Evolutionary conservation across 1,139 yeast genomes (phyloP).

Genomic region (Geotrichum restrictum): DNA sequence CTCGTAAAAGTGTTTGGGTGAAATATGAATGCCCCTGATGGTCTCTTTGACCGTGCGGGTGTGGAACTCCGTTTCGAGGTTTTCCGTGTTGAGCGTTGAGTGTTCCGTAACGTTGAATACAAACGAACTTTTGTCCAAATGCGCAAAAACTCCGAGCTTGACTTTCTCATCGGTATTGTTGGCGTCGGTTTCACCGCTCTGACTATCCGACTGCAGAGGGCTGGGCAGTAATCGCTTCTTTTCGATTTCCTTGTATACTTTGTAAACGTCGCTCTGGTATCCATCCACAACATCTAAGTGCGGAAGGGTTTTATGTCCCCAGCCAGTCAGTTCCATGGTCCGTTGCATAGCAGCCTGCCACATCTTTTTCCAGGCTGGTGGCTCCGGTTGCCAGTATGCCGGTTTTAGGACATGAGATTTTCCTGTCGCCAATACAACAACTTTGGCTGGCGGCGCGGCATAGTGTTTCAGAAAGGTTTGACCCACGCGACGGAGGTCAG

Average conservation of each 20-base stretch:
- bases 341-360: slow-evolving; percentile 5
- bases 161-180: neutral
- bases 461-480: slow-evolving; percentile 29
- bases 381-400: neutral
- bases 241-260: slow-evolving; percentile 4
- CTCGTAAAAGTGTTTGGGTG: slow-evolving; percentile 2
- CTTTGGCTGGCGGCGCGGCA: slow-evolving; percentile 31
- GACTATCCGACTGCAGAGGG: neutral
- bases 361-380: neutral
- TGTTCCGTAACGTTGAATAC: neutral
- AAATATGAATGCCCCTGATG: neutral
- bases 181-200: neutral
- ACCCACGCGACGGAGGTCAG: slow-evolving; percentile 26
- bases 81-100: neutral
- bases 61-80: neutral
- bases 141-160: too few species aligned
- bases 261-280: slow-evolving; percentile 1
- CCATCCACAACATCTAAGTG: neutral
- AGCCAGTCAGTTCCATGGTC: slow-evolving; percentile 13
- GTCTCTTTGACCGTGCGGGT: neutral
- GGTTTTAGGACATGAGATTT: slow-evolving; percentile 6
- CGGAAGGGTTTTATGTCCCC: neutral
- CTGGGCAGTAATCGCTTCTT: neutral
- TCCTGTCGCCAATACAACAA: slow-evolving; percentile 27
- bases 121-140: neutral